Evolutionary conservation across 106 monocot genomes (phyloP).

Genomic region (Phalaenopsis aphrodite): DNA sequence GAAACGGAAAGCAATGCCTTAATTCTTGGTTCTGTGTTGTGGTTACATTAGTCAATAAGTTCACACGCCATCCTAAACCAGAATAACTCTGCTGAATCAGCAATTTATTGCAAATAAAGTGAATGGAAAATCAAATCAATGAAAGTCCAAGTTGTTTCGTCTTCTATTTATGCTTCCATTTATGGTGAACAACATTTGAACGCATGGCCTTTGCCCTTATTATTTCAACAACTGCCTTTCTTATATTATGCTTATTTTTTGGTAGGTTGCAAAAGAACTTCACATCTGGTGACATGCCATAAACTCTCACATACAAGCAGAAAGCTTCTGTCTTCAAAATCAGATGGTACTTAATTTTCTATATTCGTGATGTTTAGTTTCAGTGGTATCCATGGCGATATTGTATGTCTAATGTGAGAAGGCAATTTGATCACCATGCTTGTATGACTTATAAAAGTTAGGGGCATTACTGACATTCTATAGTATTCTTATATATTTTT

Average conservation of each 20-base stretch:
- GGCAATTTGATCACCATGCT: neutral
- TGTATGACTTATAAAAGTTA: neutral
- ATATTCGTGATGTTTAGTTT: neutral
- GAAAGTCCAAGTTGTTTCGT: neutral
- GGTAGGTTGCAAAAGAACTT: neutral
- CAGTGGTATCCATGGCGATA: neutral
- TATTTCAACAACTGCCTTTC: neutral
- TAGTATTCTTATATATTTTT: no score
- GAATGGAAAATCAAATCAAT: neutral
- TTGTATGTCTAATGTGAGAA: neutral
- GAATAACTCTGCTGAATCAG: neutral
- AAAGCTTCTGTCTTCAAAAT: constrained; percentile 4
- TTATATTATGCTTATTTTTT: neutral
- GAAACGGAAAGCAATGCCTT: neutral
- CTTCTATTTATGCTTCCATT: no score
- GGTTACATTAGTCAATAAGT: no score
- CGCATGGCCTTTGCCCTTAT: neutral
- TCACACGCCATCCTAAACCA: neutral
- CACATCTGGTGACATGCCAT: neutral
- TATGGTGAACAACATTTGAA: neutral
- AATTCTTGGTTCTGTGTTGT: neutral
- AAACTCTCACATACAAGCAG: neutral
- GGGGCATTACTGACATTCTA: no score
- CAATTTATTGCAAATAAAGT: neutral
- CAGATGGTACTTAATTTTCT: neutral